Base-by-base conservation (phyloP, 2,329 filamentous ascomycete species). In the Aspergillus hiratsukae region DNA sequence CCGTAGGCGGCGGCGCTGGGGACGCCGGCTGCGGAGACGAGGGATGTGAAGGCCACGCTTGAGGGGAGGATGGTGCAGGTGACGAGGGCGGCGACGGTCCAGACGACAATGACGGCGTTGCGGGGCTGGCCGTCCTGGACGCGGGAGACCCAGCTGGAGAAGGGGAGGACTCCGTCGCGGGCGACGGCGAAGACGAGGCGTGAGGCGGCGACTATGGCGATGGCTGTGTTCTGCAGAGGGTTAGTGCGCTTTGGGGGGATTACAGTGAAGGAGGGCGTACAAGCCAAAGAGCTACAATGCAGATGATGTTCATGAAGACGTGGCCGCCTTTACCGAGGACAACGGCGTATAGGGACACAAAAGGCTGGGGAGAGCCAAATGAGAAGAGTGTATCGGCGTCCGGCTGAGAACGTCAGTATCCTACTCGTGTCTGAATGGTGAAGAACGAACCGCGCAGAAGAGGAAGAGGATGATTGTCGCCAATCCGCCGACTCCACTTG, bases 151-250 rank as follows among this genome's bases (percentile, higher is more conserved):
- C 83, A 84, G 35, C 75, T 64, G 1, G 82, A 84, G 69, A 80
- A 84, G 0, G 83, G 83, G 2, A 86, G 73, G 21, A 86, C 81
- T 37, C 83, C 82, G 63, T 86, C 83, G 48, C 83, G 78, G 28
- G 83, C 83, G 3, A 86, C 83, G 45, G 83, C 83, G 66, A 84
- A 86, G 61, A 86, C 82, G 1, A 85, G 75, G n/a, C 83, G 79
- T 3, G 83, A 85, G 14, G 81, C 81, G 7, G 83, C 83, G 11
- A 84, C 77, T 48, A 84, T 79, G 21, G 82, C 81, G 55, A 85
- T 82, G 0, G 82, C 82, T 1, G 82, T 84, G 66, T 85, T 85
- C 80, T 73, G 23, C 10, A 14, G 4, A 25, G 19, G 8, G n/a
- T 51, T 28, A 19, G 19, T 17, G 9, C 45, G 35, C 9, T 23